Conservation (phyloP, 345 rosid genomes). For the Acer saccharum region DNA sequence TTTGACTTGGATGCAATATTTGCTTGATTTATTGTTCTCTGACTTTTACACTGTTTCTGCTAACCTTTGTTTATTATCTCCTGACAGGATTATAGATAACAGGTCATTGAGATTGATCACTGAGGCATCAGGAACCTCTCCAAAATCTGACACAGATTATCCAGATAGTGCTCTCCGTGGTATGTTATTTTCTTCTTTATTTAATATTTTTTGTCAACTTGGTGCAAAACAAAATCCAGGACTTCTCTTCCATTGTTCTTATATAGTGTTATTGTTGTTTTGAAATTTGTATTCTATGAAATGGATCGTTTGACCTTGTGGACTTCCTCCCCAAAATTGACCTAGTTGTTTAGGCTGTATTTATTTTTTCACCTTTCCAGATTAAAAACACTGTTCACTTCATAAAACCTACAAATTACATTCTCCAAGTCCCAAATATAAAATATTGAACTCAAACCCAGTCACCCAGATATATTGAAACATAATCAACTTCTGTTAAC, state of each 20-base stretch:
- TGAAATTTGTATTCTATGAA: neutral
- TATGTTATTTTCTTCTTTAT: constrained; percentile 25
- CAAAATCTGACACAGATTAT: constrained; percentile 55
- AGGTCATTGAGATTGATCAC: constrained; percentile 82
- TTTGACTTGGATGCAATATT: neutral
- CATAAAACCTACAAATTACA: no score
- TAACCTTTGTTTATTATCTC: constrained; percentile 15
- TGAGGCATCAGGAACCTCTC: constrained; percentile 63
- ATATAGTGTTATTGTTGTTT: neutral
- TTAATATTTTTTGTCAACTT: neutral
- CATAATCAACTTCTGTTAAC: no score
- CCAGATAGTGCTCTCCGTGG: constrained; percentile 73
- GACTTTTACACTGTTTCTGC: constrained; percentile 10
- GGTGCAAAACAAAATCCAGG: neutral
- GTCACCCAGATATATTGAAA: no score
- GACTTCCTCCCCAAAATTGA: neutral
- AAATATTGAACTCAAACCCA: no score
- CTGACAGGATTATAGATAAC: constrained; percentile 84
- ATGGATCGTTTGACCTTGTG: neutral
- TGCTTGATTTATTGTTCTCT: neutral
- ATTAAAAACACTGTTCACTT: no score
- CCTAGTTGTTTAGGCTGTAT: neutral
- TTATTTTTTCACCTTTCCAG: no score
- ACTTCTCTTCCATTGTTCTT: neutral
- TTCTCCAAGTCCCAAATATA: no score